phyloP scores from a whole-genome alignment of 352 stramenopile genomes.

The Phytopythium oedochilum region DNA sequence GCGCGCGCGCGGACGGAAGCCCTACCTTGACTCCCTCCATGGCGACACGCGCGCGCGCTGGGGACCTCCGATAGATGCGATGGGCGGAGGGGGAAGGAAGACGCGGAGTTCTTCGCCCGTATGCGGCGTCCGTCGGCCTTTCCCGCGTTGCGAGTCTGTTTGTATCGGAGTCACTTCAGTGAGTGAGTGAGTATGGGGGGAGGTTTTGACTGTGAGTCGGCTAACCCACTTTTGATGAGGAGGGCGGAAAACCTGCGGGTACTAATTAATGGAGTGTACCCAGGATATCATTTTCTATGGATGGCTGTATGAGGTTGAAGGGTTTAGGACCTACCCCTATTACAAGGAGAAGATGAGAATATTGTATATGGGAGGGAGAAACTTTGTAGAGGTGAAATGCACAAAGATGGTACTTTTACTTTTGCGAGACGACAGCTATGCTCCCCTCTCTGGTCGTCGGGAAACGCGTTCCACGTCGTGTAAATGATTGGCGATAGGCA shows the following conservation, averaged over 20 bases:
- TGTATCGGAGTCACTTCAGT: too few species aligned
- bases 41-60: background rate
- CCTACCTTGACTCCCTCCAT: constrained; percentile 66
- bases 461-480: too few species aligned
- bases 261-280: background rate
- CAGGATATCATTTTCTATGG: background rate
- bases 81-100: too few species aligned
- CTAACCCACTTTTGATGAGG: background rate
- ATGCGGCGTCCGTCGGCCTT: background rate
- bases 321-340: background rate
- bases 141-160: too few species aligned
- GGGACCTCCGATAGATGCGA: too few species aligned
- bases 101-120: background rate
- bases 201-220: too few species aligned
- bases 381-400: background rate
- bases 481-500: too few species aligned
- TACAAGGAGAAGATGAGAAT: background rate
- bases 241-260: background rate
- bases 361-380: background rate
- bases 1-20: too few species aligned
- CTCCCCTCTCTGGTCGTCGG: background rate
- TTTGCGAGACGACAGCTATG: background rate
- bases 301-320: background rate
- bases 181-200: too few species aligned
- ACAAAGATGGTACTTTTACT: too few species aligned